Evolutionary conservation across 2,329 filamentous ascomycete genomes (phyloP), one percentile per base, ranked within the genome.

Genomic region (Alternaria postmessia): DNA sequence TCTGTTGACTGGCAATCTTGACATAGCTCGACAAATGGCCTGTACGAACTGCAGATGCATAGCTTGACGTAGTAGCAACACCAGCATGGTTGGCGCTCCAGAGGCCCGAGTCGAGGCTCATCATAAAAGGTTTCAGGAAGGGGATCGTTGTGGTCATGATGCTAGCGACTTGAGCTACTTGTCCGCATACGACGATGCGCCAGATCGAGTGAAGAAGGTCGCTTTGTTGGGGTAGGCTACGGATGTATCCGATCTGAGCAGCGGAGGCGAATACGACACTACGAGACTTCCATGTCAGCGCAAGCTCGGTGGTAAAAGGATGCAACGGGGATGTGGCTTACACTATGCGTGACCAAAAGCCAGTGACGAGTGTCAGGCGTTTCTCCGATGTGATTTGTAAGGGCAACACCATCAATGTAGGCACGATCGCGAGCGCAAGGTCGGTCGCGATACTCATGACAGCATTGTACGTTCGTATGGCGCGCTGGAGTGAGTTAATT

Each of bases 91-190:
- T 30, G 7, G 58, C 46, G 14, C 54, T 39, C 14, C 14, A 54
- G 48, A 61, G 42, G 2, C 57, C 38, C 3, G 61, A 63, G 24
- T 63, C 57, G 11, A 63, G 49, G 18, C 61, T 63, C 14, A 57
- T 32, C 28, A 63, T 44, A 16, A 63, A 61, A 4, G 61, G 58
- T 32, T 58, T 61, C 5, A 61, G 41, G 36, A 61, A 63, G 0
- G 61, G 61, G 0, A 63, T 54, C 0, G 51, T 44, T 7, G 61
- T 12, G 3, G 61, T 43, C 53, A 63, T 58, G 0, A 63, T 61
- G 14, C 58, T 63, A 0, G 49, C 6, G 3, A 54, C 43, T 39
- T 63, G 61, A 3, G 57, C 58, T 20, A 58, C 39, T 24, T 63
- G 51, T 18, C 42, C 51, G 34, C 53, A 54, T 14, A 63, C 54